Evolutionary conservation across 1,284 basidiomycete genomes (phyloP).

Genomic region (Sporisorium sorghi): DNA sequence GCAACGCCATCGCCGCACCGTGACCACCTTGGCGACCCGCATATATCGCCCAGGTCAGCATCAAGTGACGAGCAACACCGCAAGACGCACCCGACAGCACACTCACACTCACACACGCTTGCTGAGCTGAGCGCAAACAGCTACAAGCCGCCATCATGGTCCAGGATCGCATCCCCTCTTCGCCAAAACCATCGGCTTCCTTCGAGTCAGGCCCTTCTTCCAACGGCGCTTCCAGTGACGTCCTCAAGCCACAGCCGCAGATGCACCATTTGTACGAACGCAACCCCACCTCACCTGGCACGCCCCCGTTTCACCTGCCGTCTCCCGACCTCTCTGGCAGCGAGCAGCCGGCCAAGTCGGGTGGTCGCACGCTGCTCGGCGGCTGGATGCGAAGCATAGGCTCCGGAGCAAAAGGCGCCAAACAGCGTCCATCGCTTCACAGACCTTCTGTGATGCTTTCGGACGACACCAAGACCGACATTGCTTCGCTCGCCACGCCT

Average conservation of each 20-base stretch:
- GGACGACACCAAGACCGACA: slow-evolving; percentile 21
- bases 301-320: slow-evolving; percentile 21
- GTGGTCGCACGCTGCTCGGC: slow-evolving; percentile 27
- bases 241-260: background rate
- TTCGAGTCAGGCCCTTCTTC: slow-evolving; percentile 1
- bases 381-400: slow-evolving; percentile 28
- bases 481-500: slow-evolving; percentile 21
- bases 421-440: slow-evolving; percentile 34
- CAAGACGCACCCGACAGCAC: background rate
- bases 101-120: too few species aligned
- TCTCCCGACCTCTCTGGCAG: slow-evolving; percentile 12
- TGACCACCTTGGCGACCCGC: too few species aligned
- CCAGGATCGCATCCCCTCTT: background rate
- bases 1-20: background rate
- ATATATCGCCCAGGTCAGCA: too few species aligned
- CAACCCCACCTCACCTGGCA: slow-evolving; percentile 20
- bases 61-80: background rate
- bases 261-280: slow-evolving; percentile 14
- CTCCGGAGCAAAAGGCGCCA: slow-evolving; percentile 9
- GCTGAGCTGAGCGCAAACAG: slow-evolving; percentile 1
- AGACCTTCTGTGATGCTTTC: slow-evolving; percentile 21
- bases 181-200: slow-evolving; percentile 13
- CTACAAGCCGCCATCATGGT: slow-evolving; percentile 9
- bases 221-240: background rate
- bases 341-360: slow-evolving; percentile 5